Evolutionary conservation across 2,329 filamentous ascomycete species (phyloP), one percentile per base, ranked within the genome.

Genomic region (Pestalotiopsis fici): DNA sequence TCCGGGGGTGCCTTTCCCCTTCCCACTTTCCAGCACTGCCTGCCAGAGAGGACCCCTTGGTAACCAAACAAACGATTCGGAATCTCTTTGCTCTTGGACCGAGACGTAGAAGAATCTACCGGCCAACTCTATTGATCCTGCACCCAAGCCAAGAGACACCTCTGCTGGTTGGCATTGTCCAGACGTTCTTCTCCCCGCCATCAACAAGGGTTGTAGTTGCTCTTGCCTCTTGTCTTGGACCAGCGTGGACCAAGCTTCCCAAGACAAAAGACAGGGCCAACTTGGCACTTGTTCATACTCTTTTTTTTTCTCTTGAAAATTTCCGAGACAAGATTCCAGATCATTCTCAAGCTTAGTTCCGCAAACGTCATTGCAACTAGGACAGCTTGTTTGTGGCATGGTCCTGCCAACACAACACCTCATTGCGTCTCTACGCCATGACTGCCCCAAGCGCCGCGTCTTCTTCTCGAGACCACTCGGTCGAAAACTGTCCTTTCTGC

Each of bases 401-500:
- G 43, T 23, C 21, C 21, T 57, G 55, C 21, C 23, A 27, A 57
- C 21, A 21, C 57, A 27, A 57, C 21, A 21, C 57, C 15, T 11
- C 18, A 11, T 60, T 35, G 15, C 25, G 31, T 21, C 25, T 12
- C 28, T 18, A 27, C n/a, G 9, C 15, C 27, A 31, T 60, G 31
- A 47, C 37, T 3, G 59, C 35, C 43, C 21, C 59, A 9, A 39
- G 59, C 35, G 60, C 65, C 43, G 47, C 47, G 39, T 18, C 56
- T n/a, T 35, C 39, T 15, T 64, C 43, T 31, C 68, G 67, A 65
- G 64, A 64, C 25, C 59, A 66, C 56, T 39, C 56, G 27, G 68
- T 69, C 57, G 68, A 64, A 25, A 28, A 65, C 27, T 83, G 82
- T 69, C 82, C 81, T 15, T 81, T 83, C 68, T 83, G 82, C 71